phyloP scores from a whole-genome alignment of 371 early-diverging fungal genomes.

The Mucor mucedo region DNA sequence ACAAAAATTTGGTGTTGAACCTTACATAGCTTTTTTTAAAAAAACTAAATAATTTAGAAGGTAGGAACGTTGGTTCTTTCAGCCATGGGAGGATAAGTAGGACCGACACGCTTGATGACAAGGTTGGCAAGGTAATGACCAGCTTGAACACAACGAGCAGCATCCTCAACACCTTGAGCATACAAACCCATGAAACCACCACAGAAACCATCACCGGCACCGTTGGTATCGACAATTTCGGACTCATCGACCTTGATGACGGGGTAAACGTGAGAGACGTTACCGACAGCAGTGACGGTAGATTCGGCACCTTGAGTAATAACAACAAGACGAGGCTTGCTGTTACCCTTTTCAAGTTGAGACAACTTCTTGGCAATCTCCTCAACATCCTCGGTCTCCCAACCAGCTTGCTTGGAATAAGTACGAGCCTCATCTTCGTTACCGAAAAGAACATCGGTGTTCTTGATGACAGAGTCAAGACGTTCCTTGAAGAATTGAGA shows the following conservation, averaged over 20 bases:
- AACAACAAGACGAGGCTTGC: slow-evolving; percentile 84
- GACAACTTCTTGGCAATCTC: slow-evolving; percentile 84
- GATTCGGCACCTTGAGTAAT: slow-evolving; percentile 89
- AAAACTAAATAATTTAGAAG: slow-evolving; percentile 37
- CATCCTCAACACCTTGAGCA: slow-evolving; percentile 73
- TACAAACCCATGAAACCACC: slow-evolving; percentile 91
- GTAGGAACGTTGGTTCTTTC: slow-evolving; percentile 49
- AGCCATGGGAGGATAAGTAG: slow-evolving; percentile 74
- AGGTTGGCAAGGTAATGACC: slow-evolving; percentile 92
- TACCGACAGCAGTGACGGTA: slow-evolving; percentile 76
- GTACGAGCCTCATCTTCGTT: slow-evolving; percentile 95
- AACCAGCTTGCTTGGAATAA: slow-evolving; percentile 74
- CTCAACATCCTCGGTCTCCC: slow-evolving; percentile 72
- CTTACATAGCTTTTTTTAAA: background rate
- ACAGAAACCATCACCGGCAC: slow-evolving; percentile 96
- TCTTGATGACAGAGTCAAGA: slow-evolving; percentile 78
- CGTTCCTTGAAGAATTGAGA: slow-evolving; percentile 90
- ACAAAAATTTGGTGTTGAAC: slow-evolving; percentile 1
- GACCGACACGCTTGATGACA: slow-evolving; percentile 89
- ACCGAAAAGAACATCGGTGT: slow-evolving; percentile 92
- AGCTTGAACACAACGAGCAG: slow-evolving; percentile 71
- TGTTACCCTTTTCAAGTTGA: slow-evolving; percentile 80
- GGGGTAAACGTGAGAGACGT: slow-evolving; percentile 67
- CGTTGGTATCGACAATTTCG: slow-evolving; percentile 95
- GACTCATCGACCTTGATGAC: slow-evolving; percentile 67